Conservation (phyloP, 78 protist species). For the Chrysochromulina parva region DNA sequence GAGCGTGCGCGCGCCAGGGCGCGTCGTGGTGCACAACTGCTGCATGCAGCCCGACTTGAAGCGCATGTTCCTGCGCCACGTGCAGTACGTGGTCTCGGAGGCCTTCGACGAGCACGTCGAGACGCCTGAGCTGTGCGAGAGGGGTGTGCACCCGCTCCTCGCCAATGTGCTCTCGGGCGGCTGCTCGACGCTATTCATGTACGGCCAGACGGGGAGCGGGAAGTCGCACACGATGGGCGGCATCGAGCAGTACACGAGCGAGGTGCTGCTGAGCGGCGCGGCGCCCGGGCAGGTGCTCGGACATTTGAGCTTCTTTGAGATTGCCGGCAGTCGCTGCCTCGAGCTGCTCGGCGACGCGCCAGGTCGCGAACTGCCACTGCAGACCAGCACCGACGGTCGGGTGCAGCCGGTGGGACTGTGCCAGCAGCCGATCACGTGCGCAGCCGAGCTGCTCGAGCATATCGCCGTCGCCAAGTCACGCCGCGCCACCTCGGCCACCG, state of each 20-base stretch:
- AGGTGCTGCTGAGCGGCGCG: background rate
- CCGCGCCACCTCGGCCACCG: conserved; percentile 39
- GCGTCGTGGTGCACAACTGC: background rate
- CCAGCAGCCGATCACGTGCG: background rate
- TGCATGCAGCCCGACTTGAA: conserved; percentile 24
- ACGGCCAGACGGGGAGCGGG: conserved; percentile 52
- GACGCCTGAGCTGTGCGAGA: conserved; percentile 1
- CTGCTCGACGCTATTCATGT: conserved; percentile 1
- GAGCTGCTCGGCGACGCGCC: conserved; percentile 7
- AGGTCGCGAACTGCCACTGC: background rate
- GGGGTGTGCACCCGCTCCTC: background rate
- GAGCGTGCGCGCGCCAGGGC: background rate
- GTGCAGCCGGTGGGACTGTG: background rate
- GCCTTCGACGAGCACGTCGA: background rate
- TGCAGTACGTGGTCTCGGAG: background rate
- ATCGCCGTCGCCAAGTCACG: background rate
- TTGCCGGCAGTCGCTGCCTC: conserved; percentile 16
- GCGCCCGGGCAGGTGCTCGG: background rate
- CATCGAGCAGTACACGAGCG: background rate
- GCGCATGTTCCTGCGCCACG: conserved; percentile 32
- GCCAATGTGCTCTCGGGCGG: background rate
- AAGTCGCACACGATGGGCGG: conserved; percentile 47
- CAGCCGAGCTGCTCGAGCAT: background rate
- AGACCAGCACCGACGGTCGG: background rate
- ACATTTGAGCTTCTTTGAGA: background rate